phyloP scores from a whole-genome alignment of 2,329 filamentous ascomycete genomes.

The Colletotrichum scovillei region DNA sequence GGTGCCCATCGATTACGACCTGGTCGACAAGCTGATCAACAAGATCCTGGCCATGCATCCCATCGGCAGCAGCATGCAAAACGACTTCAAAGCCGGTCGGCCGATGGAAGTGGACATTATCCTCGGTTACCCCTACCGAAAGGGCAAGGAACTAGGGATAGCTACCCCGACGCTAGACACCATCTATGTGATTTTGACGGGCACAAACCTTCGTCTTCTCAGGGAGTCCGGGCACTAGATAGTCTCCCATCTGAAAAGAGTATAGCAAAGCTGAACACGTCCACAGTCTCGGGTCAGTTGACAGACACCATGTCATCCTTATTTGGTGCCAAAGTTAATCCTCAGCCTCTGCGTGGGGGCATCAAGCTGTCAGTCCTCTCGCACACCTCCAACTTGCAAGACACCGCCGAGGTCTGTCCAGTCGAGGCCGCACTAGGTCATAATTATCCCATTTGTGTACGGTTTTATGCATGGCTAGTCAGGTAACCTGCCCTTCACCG shows the following conservation, averaged over 20 bases:
- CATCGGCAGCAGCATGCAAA: conserved; percentile 64
- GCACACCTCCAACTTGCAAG: not conserved
- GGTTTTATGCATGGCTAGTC: not conserved
- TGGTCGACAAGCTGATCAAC: conserved; percentile 59
- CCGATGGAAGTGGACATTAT: conserved; percentile 74
- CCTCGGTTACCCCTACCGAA: conserved; percentile 67
- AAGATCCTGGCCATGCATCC: conserved; percentile 58
- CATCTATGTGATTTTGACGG: conserved; percentile 48
- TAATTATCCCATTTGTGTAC: not conserved
- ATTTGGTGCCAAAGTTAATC: not conserved
- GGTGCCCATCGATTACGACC: conserved; percentile 56
- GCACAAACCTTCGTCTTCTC: conserved; percentile 40
- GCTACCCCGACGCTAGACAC: conserved; percentile 63
- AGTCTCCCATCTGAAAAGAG: not conserved
- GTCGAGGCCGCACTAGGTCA: not conserved
- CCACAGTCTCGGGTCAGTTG: not conserved
- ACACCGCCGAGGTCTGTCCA: not conserved
- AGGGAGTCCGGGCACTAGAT: conserved; percentile 16
- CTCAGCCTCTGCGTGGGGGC: conserved; percentile 23
- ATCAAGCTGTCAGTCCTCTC: not conserved
- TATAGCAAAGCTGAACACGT: not conserved
- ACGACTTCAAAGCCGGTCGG: conserved; percentile 66
- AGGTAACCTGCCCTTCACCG: not conserved
- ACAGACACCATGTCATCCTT: not conserved
- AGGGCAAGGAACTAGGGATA: conserved; percentile 64